Conservation (phyloP, 352 stramenopile genomes). For the Globisporangium recalcitrans region DNA sequence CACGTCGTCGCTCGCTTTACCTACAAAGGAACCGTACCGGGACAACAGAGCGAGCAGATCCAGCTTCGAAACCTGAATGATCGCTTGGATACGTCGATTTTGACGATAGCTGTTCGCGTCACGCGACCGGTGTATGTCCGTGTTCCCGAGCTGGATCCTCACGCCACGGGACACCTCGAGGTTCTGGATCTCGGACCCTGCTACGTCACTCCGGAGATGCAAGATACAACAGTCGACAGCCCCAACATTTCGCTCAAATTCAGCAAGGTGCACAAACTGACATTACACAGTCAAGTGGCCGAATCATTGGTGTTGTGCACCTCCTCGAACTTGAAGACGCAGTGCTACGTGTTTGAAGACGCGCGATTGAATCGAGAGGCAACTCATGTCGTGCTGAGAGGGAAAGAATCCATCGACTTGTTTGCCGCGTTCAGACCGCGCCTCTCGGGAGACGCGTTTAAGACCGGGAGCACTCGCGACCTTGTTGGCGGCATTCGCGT, state of each 20-base stretch:
- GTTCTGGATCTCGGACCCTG: slow-evolving; percentile 73
- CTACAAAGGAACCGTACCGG: slow-evolving; percentile 57
- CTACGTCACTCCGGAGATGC: slow-evolving; percentile 83
- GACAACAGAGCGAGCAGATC: slow-evolving; percentile 76
- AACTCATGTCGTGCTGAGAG: slow-evolving; percentile 62
- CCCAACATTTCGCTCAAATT: slow-evolving; percentile 74
- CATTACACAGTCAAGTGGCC: slow-evolving; percentile 72
- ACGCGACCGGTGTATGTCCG: slow-evolving; percentile 80
- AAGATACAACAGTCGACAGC: slow-evolving; percentile 71
- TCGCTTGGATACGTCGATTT: slow-evolving; percentile 62
- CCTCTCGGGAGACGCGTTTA: slow-evolving; percentile 73
- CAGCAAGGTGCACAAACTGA: slow-evolving; percentile 85
- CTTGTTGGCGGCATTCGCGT: slow-evolving; percentile 85
- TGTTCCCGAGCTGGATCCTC: slow-evolving; percentile 74
- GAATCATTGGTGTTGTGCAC: slow-evolving; percentile 70
- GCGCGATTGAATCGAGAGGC: slow-evolving; percentile 62
- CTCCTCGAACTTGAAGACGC: slow-evolving; percentile 85
- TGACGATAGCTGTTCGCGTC: slow-evolving; percentile 63
- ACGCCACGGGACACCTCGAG: slow-evolving; percentile 67
- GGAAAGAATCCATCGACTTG: slow-evolving; percentile 62
- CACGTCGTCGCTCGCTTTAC: slow-evolving; percentile 52
- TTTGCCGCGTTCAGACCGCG: slow-evolving; percentile 79
- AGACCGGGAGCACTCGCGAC: slow-evolving; percentile 69
- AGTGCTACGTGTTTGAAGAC: slow-evolving; percentile 88
- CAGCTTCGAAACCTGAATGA: slow-evolving; percentile 80